A percentile compares a stretch with the other conserved stretches of the same genome.
Conservation (phyloP, 768 basidiomycete species). For the Leucogyrophana mollusca region DNA sequence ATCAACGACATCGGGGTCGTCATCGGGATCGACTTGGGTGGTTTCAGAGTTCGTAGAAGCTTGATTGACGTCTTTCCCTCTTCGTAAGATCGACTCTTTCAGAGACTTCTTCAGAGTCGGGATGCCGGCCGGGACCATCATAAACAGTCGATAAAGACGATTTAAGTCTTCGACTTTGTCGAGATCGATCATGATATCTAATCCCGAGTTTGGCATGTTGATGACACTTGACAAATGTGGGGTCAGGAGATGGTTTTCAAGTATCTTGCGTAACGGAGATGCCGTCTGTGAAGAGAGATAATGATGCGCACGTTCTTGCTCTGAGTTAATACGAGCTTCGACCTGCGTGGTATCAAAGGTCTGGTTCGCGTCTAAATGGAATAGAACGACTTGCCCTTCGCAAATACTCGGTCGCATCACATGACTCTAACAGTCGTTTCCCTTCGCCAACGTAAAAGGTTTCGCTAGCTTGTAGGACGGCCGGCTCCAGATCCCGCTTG, state of each 20-base stretch:
- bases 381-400: constrained; percentile 53
- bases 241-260: constrained; percentile 75
- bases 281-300: constrained; percentile 81
- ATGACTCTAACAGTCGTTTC: constrained; percentile 62
- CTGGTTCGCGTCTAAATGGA: background rate
- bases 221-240: constrained; percentile 77
- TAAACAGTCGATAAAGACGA: constrained; percentile 77
- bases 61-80: constrained; percentile 82
- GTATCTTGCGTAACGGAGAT: constrained; percentile 64
- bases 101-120: constrained; percentile 62
- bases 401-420: constrained; percentile 82
- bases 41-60: constrained; percentile 43
- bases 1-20: constrained; percentile 33
- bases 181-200: constrained; percentile 83
- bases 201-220: constrained; percentile 77
- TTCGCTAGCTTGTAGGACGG: constrained; percentile 73
- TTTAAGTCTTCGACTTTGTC: constrained; percentile 75
- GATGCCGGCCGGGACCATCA: constrained; percentile 64
- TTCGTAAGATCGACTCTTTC: constrained; percentile 65
- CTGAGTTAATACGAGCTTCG: constrained; percentile 77
- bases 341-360: constrained; percentile 46
- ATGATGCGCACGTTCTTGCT: constrained; percentile 80
- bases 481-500: constrained; percentile 80
- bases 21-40: constrained; percentile 32
- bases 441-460: constrained; percentile 81